Evolutionary conservation across 352 stramenopile genomes (phyloP), one percentile per base, ranked within the genome.

Genomic region (Blastocystis sp.): DNA sequence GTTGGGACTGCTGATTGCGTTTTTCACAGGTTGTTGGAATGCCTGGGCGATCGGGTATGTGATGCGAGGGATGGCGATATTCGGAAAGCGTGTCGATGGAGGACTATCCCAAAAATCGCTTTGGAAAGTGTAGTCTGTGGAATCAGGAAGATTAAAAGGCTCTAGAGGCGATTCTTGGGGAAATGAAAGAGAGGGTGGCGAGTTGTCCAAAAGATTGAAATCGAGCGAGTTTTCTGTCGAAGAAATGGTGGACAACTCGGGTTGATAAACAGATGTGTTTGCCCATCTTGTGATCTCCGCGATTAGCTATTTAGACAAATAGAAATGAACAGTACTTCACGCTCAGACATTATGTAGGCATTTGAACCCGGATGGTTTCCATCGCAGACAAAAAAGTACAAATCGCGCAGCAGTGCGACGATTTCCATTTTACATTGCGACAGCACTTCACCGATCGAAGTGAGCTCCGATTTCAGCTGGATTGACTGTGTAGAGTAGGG

Each of bases 361-460:
- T 59, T 59, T n/a, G 50, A 59, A 59, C 11, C 11, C 2, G 20
- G 50, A n/a, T 13, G 20, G 2, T 59, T 13, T n/a, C 11, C 13
- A 59, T 59, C 20, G 50, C 50, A 59, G 50, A 59, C 13, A 13
- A 59, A n/a, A n/a, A n/a, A 59, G 50, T 59, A 78, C 5, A 78
- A 9, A 55, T 78, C 66, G 56, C 39, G 66, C 20, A 78, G 43
- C 30, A 78, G 20, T 54, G 34, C n/a, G 20, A 55, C 39, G 20
- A 39, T 62, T 55, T 78, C 66, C 20, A 59, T n/a, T 55, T 78
- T 78, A 78, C 34, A 78, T 78, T 39, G 34, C 43, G 54, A 37
- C 66, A 78, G 39, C 37, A 54, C 30, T 5, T 53, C 24, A 34
- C 24, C 7, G 39, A 78, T 78, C 18, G 24, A 59, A 26, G 30